A percentile compares a stretch with the other conserved stretches of the same genome.
phyloP scores from a whole-genome alignment of 2,329 filamentous ascomycete species.

The Colletotrichum salicis region DNA sequence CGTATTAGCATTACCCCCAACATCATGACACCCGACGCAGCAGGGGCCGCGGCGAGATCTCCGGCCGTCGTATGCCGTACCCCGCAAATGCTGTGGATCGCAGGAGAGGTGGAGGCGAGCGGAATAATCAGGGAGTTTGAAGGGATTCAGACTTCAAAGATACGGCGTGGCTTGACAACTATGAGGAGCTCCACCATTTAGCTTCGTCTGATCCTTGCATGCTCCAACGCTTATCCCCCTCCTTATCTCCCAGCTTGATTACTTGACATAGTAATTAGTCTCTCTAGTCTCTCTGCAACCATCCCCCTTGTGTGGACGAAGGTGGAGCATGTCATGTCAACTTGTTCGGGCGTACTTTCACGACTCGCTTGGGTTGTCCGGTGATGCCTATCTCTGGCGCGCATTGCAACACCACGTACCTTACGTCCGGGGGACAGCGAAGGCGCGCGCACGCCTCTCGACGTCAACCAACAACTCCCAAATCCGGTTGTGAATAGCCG shows the following conservation, averaged over 20 bases:
- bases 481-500: slow-evolving; percentile 4
- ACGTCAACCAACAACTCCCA: background rate
- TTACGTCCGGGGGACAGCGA: background rate
- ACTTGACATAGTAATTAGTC: background rate
- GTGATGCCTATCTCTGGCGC: slow-evolving; percentile 15
- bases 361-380: slow-evolving; percentile 9
- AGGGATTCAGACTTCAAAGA: slow-evolving; percentile 18
- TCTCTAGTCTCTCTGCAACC: background rate
- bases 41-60: slow-evolving; percentile 21
- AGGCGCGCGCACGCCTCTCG: background rate
- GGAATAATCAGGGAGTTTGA: background rate
- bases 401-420: slow-evolving; percentile 1
- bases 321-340: slow-evolving; percentile 13
- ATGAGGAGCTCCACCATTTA: slow-evolving; percentile 29
- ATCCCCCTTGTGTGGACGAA: background rate
- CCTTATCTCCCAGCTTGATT: background rate
- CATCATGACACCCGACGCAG: background rate
- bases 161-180: slow-evolving; percentile 19
- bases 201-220: slow-evolving; percentile 22
- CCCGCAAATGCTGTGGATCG: slow-evolving; percentile 19
- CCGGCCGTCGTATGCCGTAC: slow-evolving; percentile 13
- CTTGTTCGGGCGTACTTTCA: background rate
- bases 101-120: slow-evolving; percentile 20
- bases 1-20: slow-evolving; percentile 6
- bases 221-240: slow-evolving; percentile 5